Base-by-base conservation (phyloP, 164 flowering plant species). In the Buxus sempervirens region DNA sequence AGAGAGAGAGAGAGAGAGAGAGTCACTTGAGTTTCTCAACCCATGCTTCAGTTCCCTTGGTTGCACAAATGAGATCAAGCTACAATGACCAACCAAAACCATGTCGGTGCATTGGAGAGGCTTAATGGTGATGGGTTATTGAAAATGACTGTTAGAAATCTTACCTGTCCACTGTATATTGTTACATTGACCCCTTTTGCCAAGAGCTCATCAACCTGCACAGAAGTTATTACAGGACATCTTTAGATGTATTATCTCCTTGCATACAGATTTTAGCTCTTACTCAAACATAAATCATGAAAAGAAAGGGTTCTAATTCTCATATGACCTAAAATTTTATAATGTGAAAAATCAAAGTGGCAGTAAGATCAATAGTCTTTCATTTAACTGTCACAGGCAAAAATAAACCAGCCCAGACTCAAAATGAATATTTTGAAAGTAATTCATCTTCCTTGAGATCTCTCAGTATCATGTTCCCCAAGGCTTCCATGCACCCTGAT, bases 11-110 rank as follows among this genome's bases (percentile, higher is more conserved):
- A 54, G 21, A 18, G 41, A 14, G 28, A 28, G 59, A 41, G 23
- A 20, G 2, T 67, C 81, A 93, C 98, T 83, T 85, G 77, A 93
- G 96, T 81, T 93, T 90, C 67, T 83, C 77, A 58, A 93, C 72
- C 98, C 98, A 93, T 70, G 93, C 90, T 78, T 93, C 87, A 21
- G 90, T 80, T 54, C 98, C 98, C 74, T 81, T 90, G 53, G 96
- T 90, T 66, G 93, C 65, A 73, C 98, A 93, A 21, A 93, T 93
- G 54, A 93, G 74, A 81, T 93, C 98, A 70, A 93, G 72, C 96
- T 93, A 67, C 77, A 80, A 71, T 9, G 48, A 24, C 59, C 23
- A 42, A 74, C 36, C 53, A 62, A n/a, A n/a, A 32, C 38, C 7
- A 32, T 32, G 3, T 32, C 38, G 3, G 5, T 7, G 9, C 5